A percentile compares a stretch with the other conserved stretches of the same genome.
Evolutionary conservation across 352 stramenopile species (phyloP).

Genomic region (Pythium rhizo-oryzae): DNA sequence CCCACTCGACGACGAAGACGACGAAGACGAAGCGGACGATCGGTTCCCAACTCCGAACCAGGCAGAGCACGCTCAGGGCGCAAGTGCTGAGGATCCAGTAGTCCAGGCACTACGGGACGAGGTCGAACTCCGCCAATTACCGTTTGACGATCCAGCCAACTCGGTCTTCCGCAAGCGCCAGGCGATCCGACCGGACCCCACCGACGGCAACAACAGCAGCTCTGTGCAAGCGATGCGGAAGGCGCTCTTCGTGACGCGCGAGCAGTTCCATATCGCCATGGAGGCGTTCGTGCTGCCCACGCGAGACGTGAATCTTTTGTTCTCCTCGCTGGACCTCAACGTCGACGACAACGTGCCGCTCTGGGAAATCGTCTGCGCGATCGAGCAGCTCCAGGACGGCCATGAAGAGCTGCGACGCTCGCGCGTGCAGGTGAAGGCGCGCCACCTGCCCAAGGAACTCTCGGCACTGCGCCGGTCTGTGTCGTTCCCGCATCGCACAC

Average conservation of each 20-base stretch:
- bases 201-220: conserved; percentile 29
- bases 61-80: neutral
- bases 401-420: conserved; percentile 50
- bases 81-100: neutral
- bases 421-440: conserved; percentile 48
- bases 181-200: conserved; percentile 25
- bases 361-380: conserved; percentile 48
- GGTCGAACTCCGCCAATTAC: conserved; percentile 22
- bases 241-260: conserved; percentile 48
- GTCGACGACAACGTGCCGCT: conserved; percentile 54
- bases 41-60: neutral
- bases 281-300: conserved; percentile 50
- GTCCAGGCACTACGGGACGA: conserved; percentile 21
- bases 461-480: conserved; percentile 37
- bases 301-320: conserved; percentile 63
- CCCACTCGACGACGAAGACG: conserved; percentile 10
- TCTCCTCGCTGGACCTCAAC: conserved; percentile 54
- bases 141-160: conserved; percentile 20
- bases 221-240: conserved; percentile 31
- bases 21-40: conserved; percentile 8
- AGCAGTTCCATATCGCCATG: conserved; percentile 62
- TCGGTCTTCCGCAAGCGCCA: conserved; percentile 23
- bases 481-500: conserved; percentile 22
- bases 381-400: conserved; percentile 49
- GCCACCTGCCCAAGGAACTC: conserved; percentile 42